Evolutionary conservation across 805 yeast species (phyloP).

Genomic region (Candida dendrica): DNA sequence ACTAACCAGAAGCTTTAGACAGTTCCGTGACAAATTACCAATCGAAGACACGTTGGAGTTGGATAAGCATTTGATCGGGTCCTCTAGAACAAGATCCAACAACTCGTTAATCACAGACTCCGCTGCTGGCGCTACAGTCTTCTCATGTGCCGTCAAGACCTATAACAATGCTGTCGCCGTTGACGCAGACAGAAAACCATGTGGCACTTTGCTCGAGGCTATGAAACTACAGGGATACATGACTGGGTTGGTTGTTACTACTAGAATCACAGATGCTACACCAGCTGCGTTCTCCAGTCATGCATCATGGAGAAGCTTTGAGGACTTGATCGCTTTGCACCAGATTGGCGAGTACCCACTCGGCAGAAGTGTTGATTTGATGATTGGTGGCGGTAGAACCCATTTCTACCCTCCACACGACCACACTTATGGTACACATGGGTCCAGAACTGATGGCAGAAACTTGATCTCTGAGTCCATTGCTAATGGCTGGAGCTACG

Average conservation of each 20-base stretch:
- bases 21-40: conserved; percentile 46
- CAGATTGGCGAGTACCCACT: conserved; percentile 77
- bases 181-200: conserved; percentile 55
- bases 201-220: conserved; percentile 86
- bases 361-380: conserved; percentile 74
- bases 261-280: conserved; percentile 90
- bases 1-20: conserved; percentile 69
- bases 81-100: conserved; percentile 77
- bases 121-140: conserved; percentile 97
- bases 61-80: conserved; percentile 71
- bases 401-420: conserved; percentile 56
- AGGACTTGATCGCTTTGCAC: conserved; percentile 81
- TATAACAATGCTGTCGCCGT: conserved; percentile 95
- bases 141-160: conserved; percentile 74
- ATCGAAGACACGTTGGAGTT: conserved; percentile 50
- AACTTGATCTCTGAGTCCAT: conserved; percentile 62
- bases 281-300: conserved; percentile 89
- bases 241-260: conserved; percentile 90
- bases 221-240: conserved; percentile 71
- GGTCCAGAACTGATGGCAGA: conserved; percentile 65
- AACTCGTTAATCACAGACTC: conserved; percentile 82
- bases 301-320: conserved; percentile 67
- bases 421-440: conserved; percentile 25
- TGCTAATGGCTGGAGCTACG: conserved; percentile 56
- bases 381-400: conserved; percentile 89